Base-by-base conservation (phyloP, 768 basidiomycete species). In the Leccinum barrowsii region DNA sequence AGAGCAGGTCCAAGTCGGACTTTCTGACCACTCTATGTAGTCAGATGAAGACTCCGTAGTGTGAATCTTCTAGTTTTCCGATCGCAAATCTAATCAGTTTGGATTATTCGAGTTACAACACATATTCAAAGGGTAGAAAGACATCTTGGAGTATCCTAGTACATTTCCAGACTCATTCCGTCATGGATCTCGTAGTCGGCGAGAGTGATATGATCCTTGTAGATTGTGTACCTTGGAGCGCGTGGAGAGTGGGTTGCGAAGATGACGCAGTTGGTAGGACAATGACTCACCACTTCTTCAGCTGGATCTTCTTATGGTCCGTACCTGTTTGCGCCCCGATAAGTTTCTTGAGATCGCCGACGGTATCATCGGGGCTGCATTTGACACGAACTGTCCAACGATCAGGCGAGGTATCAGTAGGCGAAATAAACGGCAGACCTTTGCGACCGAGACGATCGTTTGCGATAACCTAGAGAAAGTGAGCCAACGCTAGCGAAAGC, bases 281-380 rank as follows among this genome's bases (percentile, higher is more conserved):
- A 17, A 55, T 3, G 8, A 73, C 87, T 58, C 63, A 92, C 97
- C 95, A 98, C 82, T 98, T 98, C 87, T 97, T 98, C 54, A 99
- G 77, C 68, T 86, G 83, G 58, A 99, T 96, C 83, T 96, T 98
- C 34, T 73, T 76, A 4, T 76, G 67, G 67, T 92, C 85, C 15
- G 96, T 97, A 55, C 97, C 97, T 0, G 85, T 97, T 74, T 99
- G 97, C 0, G 94, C 96, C 2, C 89, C 96, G 65, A 99, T 98
- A 59, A 99, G 86, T 73, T 89, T 90, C 82, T 98, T 98, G 62
- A 99, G 80, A 71, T 98, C 96, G 44, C 96, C 96, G 35, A 99
- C 92, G 1, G 97, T 98, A 71, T 99, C 97, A 13, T 96, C 87
- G 5, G 92, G 84, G 73, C 87, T 89, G 78, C 95, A 97, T 75